Conservation (phyloP, 2,329 filamentous ascomycete species). For the Exophiala aquamarina region DNA sequence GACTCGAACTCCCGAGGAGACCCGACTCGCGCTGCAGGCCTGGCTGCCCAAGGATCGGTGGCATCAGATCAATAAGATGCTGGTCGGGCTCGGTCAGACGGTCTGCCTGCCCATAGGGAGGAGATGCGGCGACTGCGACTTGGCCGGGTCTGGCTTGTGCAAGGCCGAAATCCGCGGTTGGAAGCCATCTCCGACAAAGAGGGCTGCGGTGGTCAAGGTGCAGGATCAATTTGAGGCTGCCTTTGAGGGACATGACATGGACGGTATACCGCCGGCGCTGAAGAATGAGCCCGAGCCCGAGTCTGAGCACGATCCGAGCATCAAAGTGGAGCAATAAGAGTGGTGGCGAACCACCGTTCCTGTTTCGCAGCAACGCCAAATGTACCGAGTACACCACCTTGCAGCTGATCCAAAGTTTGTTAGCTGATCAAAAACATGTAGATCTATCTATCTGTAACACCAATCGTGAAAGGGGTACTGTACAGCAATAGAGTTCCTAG, state of each 20-base stretch:
- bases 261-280: too few relatives aligned
- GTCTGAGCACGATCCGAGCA: too few relatives aligned
- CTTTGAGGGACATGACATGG: not conserved
- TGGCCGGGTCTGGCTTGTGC: slow-evolving; percentile 76
- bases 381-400: too few relatives aligned
- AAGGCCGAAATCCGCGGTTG: slow-evolving; percentile 67
- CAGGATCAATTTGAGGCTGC: slow-evolving; percentile 28
- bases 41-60: slow-evolving; percentile 85
- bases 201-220: slow-evolving; percentile 44
- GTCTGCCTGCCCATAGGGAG: slow-evolving; percentile 78
- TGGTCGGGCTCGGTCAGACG: slow-evolving; percentile 86
- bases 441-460: too few relatives aligned
- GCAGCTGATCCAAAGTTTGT: too few relatives aligned
- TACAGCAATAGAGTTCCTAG: too few relatives aligned
- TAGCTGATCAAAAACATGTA: too few relatives aligned
- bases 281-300: too few relatives aligned
- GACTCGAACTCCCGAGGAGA: slow-evolving; percentile 79
- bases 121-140: slow-evolving; percentile 80
- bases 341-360: too few relatives aligned
- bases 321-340: too few relatives aligned
- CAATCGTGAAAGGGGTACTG: too few relatives aligned
- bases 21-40: slow-evolving; percentile 68
- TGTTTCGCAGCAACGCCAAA: too few relatives aligned
- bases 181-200: slow-evolving; percentile 55
- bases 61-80: slow-evolving; percentile 87